Base-by-base conservation (phyloP, 1,284 basidiomycete species). In the Moesziomyces globuligerus region DNA sequence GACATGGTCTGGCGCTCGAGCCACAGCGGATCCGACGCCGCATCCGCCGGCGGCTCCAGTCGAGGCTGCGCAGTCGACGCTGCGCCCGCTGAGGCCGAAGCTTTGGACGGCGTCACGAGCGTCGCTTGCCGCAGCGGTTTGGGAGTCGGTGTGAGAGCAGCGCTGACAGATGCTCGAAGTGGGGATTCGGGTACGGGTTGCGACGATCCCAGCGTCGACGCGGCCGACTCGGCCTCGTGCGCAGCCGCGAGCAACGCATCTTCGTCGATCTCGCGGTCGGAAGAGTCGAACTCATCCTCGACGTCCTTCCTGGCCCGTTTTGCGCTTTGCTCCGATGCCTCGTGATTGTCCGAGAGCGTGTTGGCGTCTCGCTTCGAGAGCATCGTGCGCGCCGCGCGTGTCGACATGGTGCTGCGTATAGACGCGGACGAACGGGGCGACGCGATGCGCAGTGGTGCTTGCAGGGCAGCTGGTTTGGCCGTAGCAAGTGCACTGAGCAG, bases 1-100 rank as follows among this genome's bases (percentile, higher is more conserved):
- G 71, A 72, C 78, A 82, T 80, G 25, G 77, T 81, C 29, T 71
- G 64, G 18, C 78, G 68, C 54, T 81, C 80, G n/a, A 81, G 50
- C 37, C 65, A 68, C 10, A 70, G 60, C 7, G 61, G 71, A 20
- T 75, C 75, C 3, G 53, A 44, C 11, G 48, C 23, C 8, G 41
- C n/a, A 43, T 68, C 64, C 4, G 39, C 10, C 2, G 56, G 60
- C 1, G 56, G 53, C 8, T 43, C 20, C 4, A 70, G 23, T 23
- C 44, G 49, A 5, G 61, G 67, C 9, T 54, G 23, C 2, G 42
- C n/a, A 1, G 34, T n/a, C n/a, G n/a, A 11, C 13, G 54, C 0
- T 18, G 32, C 3, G 21, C 24, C 25, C 18, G 50, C 3, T 11
- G 43, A 17, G 26, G 23, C 10, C 4, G 40, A 15, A 20, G 20